Base-by-base conservation (phyloP, 2,329 filamentous ascomycete species). In the Sarocladium oryzae region DNA sequence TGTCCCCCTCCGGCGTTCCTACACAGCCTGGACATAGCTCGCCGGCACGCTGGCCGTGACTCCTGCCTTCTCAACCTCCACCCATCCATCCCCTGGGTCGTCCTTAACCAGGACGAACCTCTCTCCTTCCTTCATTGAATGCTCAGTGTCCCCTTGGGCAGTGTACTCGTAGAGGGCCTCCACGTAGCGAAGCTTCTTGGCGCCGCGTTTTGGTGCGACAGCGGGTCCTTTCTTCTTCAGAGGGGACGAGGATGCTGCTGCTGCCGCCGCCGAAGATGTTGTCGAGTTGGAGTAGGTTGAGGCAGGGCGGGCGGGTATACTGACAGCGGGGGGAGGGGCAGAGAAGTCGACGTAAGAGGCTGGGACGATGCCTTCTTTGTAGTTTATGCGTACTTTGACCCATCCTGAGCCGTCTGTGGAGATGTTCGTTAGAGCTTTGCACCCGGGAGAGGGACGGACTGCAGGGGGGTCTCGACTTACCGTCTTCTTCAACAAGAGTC, bases 61-160 rank as follows among this genome's bases (percentile, higher is more conserved):
- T 1, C 91, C 91, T 16, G 89, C 90, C 68, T 89, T 90, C 72
- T 97, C 93, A 16, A 99, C 93, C 71, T 97, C 93, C 24, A 85
- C 89, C 93, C 93, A 99, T 0, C 93, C 93, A 71, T 97, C 93
- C 1, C 93, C 93, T 0, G 84, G 79, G 63, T 97, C 92, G 52
- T 88, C 84, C 61, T 85, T 90, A 55, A 96, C 83, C 28, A 99
- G 74, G 35, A 99, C 90, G 61, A 99, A 95, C 49, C 84, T 80
- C 69, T 99, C 93, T 1, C 93, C 93, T 68, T 95, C 92, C 1
- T 67, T 66, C 89, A 99, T 99, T 61, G 78, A 89, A 67, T 92
- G 90, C 69, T 99, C 93, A 7, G 82, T 80, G 5, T 95, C 89
- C 57, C 84, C 90, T 60, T 89, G 85, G 16, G 92, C 89, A 49